phyloP scores from a whole-genome alignment of 2,329 filamentous ascomycete species.

The Ambrosiella beaveri region DNA sequence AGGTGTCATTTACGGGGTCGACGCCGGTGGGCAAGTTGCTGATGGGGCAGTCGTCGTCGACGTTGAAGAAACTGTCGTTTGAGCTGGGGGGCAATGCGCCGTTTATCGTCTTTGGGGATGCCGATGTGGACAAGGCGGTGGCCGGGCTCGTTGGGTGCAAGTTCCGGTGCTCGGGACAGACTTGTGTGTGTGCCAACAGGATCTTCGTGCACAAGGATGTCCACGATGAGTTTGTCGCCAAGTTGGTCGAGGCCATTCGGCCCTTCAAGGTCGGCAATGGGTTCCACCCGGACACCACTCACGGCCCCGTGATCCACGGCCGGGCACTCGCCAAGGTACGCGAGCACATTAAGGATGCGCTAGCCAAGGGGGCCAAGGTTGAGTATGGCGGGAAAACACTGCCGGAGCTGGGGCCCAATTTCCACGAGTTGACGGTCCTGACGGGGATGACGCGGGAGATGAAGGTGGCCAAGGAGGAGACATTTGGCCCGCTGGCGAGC shows the following conservation, averaged over 20 bases:
- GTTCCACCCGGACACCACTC: slow-evolving; percentile 36
- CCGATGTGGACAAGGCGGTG: slow-evolving; percentile 50
- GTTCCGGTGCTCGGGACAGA: slow-evolving; percentile 57
- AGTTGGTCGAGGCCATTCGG: slow-evolving; percentile 34
- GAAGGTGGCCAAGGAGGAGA: slow-evolving; percentile 50
- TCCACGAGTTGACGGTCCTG: slow-evolving; percentile 53
- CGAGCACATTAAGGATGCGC: slow-evolving; percentile 43
- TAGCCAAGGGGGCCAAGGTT: slow-evolving; percentile 42
- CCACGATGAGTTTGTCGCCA: slow-evolving; percentile 38
- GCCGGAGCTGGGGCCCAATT: slow-evolving; percentile 45
- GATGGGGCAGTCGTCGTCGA: slow-evolving; percentile 53
- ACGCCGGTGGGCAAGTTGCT: slow-evolving; percentile 29
- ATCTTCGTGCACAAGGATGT: slow-evolving; percentile 42
- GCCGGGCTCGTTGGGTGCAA: slow-evolving; percentile 49
- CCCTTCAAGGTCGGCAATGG: slow-evolving; percentile 40
- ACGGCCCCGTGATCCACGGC: slow-evolving; percentile 47
- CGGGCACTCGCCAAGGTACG: slow-evolving; percentile 46
- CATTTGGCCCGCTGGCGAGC: slow-evolving; percentile 54
- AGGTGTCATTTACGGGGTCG: slow-evolving; percentile 57
- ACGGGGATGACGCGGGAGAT: slow-evolving; percentile 49
- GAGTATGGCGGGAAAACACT: slow-evolving; percentile 39
- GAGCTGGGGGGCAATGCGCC: slow-evolving; percentile 60
- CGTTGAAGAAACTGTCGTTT: slow-evolving; percentile 57
- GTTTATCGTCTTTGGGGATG: slow-evolving; percentile 62
- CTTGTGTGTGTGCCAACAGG: slow-evolving; percentile 48